Evolutionary conservation across 495 filamentous ascomycete genomes (phyloP).

Genomic region (Trichoderma erinaceum): DNA sequence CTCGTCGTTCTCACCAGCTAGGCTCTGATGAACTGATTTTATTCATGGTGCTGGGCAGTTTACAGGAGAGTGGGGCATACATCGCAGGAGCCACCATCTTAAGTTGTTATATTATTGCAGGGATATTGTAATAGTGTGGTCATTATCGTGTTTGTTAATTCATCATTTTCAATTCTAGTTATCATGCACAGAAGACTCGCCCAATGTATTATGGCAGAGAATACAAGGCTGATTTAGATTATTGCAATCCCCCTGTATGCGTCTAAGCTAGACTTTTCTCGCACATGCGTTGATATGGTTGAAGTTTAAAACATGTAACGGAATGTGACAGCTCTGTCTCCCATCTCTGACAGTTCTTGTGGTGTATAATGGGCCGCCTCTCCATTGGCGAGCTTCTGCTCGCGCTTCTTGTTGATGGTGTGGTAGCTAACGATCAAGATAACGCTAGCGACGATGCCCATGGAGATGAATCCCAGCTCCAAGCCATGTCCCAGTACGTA

Average conservation of each 20-base stretch:
- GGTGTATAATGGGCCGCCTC: slow-evolving; percentile 40
- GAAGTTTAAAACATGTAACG: slow-evolving; percentile 45
- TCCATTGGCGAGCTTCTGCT: slow-evolving; percentile 37
- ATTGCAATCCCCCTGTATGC: background rate
- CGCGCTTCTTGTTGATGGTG: slow-evolving; percentile 54
- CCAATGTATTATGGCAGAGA: background rate
- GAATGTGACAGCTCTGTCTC: slow-evolving; percentile 60
- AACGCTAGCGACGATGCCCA: slow-evolving; percentile 53
- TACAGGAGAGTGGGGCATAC: background rate
- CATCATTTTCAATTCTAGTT: background rate
- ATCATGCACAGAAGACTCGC: background rate
- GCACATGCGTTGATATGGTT: background rate
- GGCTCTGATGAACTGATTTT: background rate
- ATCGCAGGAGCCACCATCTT: background rate
- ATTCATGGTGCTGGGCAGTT: too few relatives aligned
- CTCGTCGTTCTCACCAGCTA: background rate
- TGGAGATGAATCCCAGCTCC: slow-evolving; percentile 60
- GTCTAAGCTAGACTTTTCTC: too few relatives aligned
- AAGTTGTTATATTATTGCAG: background rate
- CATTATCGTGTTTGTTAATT: background rate
- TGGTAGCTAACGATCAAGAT: slow-evolving; percentile 51
- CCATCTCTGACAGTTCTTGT: slow-evolving; percentile 52
- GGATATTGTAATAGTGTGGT: background rate
- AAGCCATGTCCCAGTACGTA: slow-evolving; percentile 64
- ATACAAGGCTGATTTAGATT: background rate